phyloP scores from a whole-genome alignment of 768 basidiomycete genomes.

The Mrakia hoshinonis region DNA sequence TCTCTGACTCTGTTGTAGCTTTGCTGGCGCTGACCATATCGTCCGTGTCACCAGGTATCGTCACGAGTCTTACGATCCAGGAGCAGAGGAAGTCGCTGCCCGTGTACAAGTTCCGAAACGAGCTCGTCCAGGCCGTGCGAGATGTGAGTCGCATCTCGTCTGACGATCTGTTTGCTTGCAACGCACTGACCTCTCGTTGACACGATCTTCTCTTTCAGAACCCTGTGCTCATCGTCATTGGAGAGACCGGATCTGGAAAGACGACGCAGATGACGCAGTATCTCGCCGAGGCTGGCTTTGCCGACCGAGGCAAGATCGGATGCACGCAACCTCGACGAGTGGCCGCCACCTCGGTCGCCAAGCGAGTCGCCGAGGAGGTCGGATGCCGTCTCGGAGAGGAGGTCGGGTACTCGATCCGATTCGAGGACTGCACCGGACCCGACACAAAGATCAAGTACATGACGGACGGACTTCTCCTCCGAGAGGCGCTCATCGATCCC shows the following conservation, averaged over 20 bases:
- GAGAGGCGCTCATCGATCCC: conserved; percentile 93
- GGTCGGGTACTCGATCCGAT: conserved; percentile 97
- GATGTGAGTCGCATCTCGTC: conserved; percentile 52
- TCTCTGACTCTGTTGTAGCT: too few species aligned
- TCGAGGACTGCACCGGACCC: conserved; percentile 97
- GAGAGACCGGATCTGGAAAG: conserved; percentile 97
- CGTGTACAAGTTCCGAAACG: conserved; percentile 87
- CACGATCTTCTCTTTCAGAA: conserved; percentile 54
- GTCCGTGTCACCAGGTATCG: conserved; percentile 45
- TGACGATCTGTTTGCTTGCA: not conserved
- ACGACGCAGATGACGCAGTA: conserved; percentile 99
- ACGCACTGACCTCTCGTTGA: conserved; percentile 3
- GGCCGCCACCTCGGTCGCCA: conserved; percentile 97
- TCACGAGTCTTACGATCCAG: conserved; percentile 78
- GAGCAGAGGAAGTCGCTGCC: conserved; percentile 86
- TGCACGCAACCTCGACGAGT: conserved; percentile 99
- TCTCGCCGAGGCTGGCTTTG: conserved; percentile 85
- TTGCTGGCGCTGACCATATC: too few species aligned
- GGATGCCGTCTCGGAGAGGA: conserved; percentile 95
- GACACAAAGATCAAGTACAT: conserved; percentile 99
- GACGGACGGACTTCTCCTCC: conserved; percentile 99
- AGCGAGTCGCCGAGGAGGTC: conserved; percentile 96
- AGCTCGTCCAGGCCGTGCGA: conserved; percentile 76
- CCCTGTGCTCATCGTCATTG: conserved; percentile 95
- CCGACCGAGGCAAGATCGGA: conserved; percentile 82